Evolutionary conservation across 768 basidiomycete species (phyloP).

Genomic region (Roridomyces roridus): DNA sequence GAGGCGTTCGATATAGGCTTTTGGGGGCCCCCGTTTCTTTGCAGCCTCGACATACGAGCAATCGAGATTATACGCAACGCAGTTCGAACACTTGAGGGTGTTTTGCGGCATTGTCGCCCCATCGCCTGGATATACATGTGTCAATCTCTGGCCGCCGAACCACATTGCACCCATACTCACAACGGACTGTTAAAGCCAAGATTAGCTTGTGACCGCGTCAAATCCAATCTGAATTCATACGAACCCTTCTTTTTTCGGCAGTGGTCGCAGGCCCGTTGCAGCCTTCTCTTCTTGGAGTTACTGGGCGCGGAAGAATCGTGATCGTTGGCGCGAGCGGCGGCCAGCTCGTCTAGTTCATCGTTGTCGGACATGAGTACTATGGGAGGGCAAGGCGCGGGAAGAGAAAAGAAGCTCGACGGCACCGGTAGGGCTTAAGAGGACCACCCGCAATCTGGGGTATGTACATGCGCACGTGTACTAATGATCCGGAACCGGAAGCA

Average conservation of each 20-base stretch:
- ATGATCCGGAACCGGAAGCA: too few species aligned
- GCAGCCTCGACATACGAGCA: constrained; percentile 75
- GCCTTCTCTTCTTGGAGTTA: constrained; percentile 56
- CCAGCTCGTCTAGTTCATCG: too few species aligned
- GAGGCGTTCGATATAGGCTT: constrained; percentile 68
- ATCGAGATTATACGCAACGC: constrained; percentile 59
- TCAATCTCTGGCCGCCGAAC: background rate
- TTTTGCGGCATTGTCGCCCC: constrained; percentile 70
- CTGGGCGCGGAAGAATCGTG: constrained; percentile 3
- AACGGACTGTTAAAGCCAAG: constrained; percentile 41
- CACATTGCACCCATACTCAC: constrained; percentile 30
- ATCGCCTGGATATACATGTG: constrained; percentile 52
- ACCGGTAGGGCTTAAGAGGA: too few species aligned
- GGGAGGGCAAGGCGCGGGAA: too few species aligned
- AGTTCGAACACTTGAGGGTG: constrained; percentile 59
- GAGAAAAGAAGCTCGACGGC: too few species aligned
- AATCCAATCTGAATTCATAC: constrained; percentile 23
- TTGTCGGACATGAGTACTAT: too few species aligned
- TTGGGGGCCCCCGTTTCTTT: constrained; percentile 68
- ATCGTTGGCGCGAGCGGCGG: background rate
- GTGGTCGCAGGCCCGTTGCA: constrained; percentile 74
- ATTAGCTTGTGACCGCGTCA: constrained; percentile 1
- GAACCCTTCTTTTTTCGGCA: constrained; percentile 78
- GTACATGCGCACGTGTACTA: too few species aligned
- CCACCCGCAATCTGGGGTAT: too few species aligned